phyloP scores from a whole-genome alignment of 2,329 filamentous ascomycete species.

The Proliferodiscus dingleyae region DNA sequence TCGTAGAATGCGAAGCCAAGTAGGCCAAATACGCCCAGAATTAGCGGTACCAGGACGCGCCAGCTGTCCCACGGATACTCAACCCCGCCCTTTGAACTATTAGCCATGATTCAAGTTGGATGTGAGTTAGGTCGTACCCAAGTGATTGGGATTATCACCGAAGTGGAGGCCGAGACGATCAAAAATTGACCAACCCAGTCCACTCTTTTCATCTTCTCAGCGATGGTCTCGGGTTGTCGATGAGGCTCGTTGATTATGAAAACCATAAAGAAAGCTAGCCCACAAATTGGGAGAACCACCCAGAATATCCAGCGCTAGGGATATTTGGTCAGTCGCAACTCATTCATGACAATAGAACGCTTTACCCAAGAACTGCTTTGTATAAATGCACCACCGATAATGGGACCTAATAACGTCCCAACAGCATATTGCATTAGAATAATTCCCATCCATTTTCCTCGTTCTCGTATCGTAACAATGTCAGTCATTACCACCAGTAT shows the following conservation, averaged over 20 bases:
- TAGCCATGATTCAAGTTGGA: not conserved
- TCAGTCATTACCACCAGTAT: conserved; percentile 42
- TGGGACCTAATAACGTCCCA: conserved; percentile 35
- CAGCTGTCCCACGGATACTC: conserved; percentile 58
- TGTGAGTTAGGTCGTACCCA: conserved; percentile 32
- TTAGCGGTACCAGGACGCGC: conserved; percentile 49
- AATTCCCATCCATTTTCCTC: conserved; percentile 39
- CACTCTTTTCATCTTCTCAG: conserved; percentile 39
- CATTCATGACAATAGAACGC: not conserved
- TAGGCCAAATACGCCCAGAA: conserved; percentile 39
- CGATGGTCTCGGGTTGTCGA: not conserved
- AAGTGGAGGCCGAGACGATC: conserved; percentile 50
- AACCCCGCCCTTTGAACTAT: conserved; percentile 43
- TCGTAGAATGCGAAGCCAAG: conserved; percentile 37
- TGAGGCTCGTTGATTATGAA: conserved; percentile 1
- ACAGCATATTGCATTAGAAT: conserved; percentile 37
- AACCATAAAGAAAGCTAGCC: not conserved
- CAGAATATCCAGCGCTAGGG: conserved; percentile 7
- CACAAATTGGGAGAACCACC: conserved; percentile 1
- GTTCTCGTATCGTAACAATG: conserved; percentile 43
- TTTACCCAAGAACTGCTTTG: conserved; percentile 32
- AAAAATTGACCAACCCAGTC: conserved; percentile 57
- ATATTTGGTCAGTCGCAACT: not conserved
- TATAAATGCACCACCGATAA: conserved; percentile 39
- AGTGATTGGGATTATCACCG: conserved; percentile 54